Percentiles rank a stretch among this genome's conserved stretches.
Conservation (phyloP, 1,139 yeast species). For the Nakaseomyces glabratus region DNA sequence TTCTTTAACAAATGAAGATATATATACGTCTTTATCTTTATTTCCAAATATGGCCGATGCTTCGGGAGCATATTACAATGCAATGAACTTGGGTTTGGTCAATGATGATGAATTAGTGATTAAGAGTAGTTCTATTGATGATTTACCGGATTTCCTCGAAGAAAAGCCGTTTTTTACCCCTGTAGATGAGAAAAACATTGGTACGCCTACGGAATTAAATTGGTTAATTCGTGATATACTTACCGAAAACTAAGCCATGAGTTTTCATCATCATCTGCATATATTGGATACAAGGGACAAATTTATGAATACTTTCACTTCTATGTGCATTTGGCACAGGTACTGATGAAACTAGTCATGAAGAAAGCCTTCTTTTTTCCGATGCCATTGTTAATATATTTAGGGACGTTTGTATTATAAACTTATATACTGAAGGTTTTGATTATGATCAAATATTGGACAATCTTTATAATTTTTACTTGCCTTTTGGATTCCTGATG, state of each 20-base stretch:
- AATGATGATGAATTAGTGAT: slow-evolving; percentile 47
- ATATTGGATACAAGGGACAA: too few relatives aligned
- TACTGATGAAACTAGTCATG: too few relatives aligned
- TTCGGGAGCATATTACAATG: slow-evolving; percentile 47
- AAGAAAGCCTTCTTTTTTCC: too few relatives aligned
- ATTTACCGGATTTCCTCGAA: slow-evolving; percentile 25
- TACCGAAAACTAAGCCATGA: slow-evolving; percentile 24
- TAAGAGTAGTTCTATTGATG: slow-evolving; percentile 38
- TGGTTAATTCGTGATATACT: slow-evolving; percentile 59
- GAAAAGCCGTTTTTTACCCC: slow-evolving; percentile 29
- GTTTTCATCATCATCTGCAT: too few relatives aligned
- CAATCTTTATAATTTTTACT: neutral
- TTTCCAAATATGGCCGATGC: slow-evolving; percentile 64
- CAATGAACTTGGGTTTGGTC: slow-evolving; percentile 43
- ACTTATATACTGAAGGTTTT: too few relatives aligned
- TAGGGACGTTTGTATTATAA: too few relatives aligned
- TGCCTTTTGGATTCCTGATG: slow-evolving; percentile 9
- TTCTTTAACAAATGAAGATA: slow-evolving; percentile 54
- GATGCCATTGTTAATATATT: too few relatives aligned
- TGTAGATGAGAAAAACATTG: slow-evolving; percentile 37
- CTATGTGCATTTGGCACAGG: too few relatives aligned
- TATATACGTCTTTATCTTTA: slow-evolving; percentile 53
- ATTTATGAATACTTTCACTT: too few relatives aligned
- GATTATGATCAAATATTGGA: too few relatives aligned
- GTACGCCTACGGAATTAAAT: slow-evolving; percentile 59